A percentile compares a stretch with the other conserved stretches of the same genome.
phyloP scores from a whole-genome alignment of 2,329 filamentous ascomycete genomes.

The Verticillium zaregamsianum region DNA sequence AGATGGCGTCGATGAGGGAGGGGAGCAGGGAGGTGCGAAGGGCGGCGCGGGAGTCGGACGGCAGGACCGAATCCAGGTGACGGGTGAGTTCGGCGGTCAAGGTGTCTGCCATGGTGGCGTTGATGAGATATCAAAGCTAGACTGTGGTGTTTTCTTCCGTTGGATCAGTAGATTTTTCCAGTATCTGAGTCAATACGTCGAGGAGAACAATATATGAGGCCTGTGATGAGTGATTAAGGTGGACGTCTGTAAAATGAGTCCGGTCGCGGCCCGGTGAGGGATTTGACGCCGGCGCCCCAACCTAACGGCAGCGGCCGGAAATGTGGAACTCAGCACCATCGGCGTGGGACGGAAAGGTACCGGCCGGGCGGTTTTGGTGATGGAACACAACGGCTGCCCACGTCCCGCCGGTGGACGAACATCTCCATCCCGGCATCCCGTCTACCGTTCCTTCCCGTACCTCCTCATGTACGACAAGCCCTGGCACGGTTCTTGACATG shows the following conservation, averaged over 20 bases:
- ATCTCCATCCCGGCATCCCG: no score
- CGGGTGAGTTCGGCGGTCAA: neutral
- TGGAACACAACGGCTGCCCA: neutral
- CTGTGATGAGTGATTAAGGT: neutral
- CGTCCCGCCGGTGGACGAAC: no score
- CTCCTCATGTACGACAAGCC: no score
- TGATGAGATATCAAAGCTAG: no score
- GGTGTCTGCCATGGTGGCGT: neutral
- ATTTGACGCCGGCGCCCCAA: neutral
- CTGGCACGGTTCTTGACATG: no score
- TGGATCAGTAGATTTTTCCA: neutral
- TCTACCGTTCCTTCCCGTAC: no score
- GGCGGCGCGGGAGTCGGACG: slow-evolving; percentile 16
- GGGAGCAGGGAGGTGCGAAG: slow-evolving; percentile 45
- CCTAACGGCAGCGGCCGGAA: neutral
- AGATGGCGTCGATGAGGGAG: slow-evolving; percentile 38
- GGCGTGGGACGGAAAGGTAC: neutral
- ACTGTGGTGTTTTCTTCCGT: neutral
- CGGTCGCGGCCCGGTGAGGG: neutral
- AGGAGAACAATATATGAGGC: neutral
- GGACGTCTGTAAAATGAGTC: neutral
- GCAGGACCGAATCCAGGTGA: slow-evolving; percentile 18
- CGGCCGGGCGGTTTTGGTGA: neutral
- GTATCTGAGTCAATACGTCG: neutral
- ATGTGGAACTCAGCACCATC: neutral